Evolutionary conservation across 2,329 filamentous ascomycete species (phyloP).

Genomic region (Venturia asperata): DNA sequence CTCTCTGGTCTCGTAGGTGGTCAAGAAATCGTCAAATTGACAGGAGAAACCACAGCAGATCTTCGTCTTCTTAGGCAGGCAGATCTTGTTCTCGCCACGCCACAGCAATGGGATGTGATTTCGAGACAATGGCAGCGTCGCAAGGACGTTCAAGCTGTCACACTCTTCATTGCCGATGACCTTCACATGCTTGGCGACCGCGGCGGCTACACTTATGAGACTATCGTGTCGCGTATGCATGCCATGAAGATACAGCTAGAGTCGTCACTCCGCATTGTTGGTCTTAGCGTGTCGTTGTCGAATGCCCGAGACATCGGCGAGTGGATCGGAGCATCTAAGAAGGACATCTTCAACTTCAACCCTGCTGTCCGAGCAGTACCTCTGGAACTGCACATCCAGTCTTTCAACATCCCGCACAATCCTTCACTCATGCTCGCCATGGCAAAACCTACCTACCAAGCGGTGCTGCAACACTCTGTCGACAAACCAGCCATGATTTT

Average conservation of each 20-base stretch:
- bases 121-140: constrained; percentile 94
- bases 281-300: constrained; percentile 81
- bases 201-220: constrained; percentile 85
- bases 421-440: constrained; percentile 98
- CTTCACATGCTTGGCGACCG: constrained; percentile 86
- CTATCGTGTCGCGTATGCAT: constrained; percentile 95
- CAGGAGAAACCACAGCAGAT: constrained; percentile 85
- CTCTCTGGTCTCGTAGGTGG: constrained; percentile 67
- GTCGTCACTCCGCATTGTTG: constrained; percentile 76
- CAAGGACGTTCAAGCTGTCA: constrained; percentile 87
- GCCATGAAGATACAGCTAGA: constrained; percentile 87
- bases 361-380: constrained; percentile 83
- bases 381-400: constrained; percentile 88
- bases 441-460: constrained; percentile 87
- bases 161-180: constrained; percentile 91
- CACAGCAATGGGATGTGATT: constrained; percentile 89
- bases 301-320: constrained; percentile 93
- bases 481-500: constrained; percentile 89
- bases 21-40: constrained; percentile 87
- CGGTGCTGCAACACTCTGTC: constrained; percentile 78
- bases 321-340: constrained; percentile 96
- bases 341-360: constrained; percentile 98
- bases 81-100: constrained; percentile 87
- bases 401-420: constrained; percentile 92
- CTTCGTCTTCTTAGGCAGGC: constrained; percentile 80